A percentile compares a stretch with the other conserved stretches of the same genome.
Conservation (phyloP, 768 basidiomycete species). For the Fomitopsis pulvina region DNA sequence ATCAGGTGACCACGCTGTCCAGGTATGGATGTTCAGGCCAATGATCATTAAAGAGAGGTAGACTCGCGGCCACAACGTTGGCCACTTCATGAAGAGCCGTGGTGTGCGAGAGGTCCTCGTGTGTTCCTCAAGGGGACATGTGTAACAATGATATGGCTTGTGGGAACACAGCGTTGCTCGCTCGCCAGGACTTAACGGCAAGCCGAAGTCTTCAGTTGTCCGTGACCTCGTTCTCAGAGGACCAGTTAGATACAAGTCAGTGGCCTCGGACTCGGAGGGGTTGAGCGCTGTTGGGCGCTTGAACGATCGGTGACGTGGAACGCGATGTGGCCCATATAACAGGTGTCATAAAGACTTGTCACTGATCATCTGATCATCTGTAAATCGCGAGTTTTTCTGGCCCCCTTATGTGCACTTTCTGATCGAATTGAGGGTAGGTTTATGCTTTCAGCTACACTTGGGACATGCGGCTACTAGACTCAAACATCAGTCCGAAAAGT, state of each 20-base stretch:
- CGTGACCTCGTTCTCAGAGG: background rate
- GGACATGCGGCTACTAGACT: too few species aligned
- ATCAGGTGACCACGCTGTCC: conserved; percentile 8
- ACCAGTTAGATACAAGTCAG: background rate
- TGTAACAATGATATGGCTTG: background rate
- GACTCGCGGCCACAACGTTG: conserved; percentile 20
- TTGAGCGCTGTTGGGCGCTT: background rate
- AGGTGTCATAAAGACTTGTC: too few species aligned
- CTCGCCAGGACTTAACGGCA: too few species aligned
- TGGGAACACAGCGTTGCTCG: background rate
- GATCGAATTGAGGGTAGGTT: too few species aligned
- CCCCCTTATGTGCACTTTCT: too few species aligned
- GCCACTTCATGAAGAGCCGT: conserved; percentile 20
- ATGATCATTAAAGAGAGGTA: conserved; percentile 22
- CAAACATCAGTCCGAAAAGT: too few species aligned
- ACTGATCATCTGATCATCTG: conserved; percentile 25
- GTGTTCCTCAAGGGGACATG: background rate
- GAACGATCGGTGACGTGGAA: background rate
- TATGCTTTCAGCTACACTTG: too few species aligned
- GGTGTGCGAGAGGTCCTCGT: background rate
- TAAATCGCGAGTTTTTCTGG: too few species aligned
- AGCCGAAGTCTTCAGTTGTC: background rate
- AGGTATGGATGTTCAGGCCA: conserved; percentile 18
- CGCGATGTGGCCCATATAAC: too few species aligned
- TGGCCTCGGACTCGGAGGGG: background rate